Percentiles rank a stretch among this genome's conserved stretches.
Evolutionary conservation across 1,139 yeast genomes (phyloP).

Genomic region (Blastobotrys persicus): DNA sequence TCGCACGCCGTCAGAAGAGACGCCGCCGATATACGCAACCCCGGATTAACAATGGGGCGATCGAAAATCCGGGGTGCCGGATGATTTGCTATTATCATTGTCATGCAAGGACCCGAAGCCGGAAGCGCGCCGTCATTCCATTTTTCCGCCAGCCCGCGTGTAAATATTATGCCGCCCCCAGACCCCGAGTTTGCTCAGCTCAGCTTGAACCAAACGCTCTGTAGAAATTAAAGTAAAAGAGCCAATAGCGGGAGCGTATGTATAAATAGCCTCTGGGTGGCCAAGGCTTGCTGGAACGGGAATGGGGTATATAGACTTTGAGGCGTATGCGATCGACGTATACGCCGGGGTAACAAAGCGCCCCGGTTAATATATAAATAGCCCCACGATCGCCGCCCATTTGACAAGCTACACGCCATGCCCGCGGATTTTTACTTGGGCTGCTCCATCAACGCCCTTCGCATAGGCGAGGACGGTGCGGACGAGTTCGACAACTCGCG

Average conservation of each 20-base stretch:
- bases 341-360: conserved; percentile 7
- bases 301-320: no score
- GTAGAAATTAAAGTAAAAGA: not conserved
- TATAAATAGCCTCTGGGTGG: no score
- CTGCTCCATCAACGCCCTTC: conserved; percentile 15
- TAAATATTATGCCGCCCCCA: not conserved
- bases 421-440: conserved; percentile 19
- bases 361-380: not conserved
- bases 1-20: no score
- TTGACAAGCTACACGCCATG: not conserved
- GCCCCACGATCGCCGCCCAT: not conserved
- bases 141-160: not conserved
- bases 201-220: not conserved
- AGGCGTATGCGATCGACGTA: conserved; percentile 7
- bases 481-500: conserved; percentile 13
- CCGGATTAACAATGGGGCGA: not conserved
- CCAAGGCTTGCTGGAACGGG: conserved; percentile 1
- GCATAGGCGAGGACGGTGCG: conserved; percentile 4
- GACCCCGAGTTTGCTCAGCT: no score
- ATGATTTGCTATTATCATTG: no score
- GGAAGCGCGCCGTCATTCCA: not conserved
- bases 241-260: not conserved
- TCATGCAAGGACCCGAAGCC: not conserved
- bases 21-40: no score
- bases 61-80: not conserved